Base-by-base conservation (phyloP, 345 rosid genomes). In the Rhizophora mangle region DNA sequence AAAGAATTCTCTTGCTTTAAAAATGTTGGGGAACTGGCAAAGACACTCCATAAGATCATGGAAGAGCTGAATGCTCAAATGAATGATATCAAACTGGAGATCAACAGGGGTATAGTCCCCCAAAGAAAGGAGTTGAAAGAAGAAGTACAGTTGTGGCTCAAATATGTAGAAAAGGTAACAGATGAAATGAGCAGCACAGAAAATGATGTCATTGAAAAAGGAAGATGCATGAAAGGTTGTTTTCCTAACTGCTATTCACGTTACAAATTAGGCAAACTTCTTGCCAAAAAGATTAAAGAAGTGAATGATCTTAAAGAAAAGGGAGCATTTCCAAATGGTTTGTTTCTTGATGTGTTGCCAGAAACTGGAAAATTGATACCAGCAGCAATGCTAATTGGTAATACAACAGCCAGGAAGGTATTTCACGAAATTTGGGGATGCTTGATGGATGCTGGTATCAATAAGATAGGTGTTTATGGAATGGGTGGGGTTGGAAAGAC, bases 401-500 rank as follows among this genome's bases (percentile, higher is more conserved):
- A 46, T 2, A 21, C 53, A 47, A 39, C 52, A 30, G 29, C 63
- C 31, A 16, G n/a, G 60, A 43, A 58, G 39, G 55, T 36, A 18
- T 49, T 26, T 54, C 8, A 6, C 0, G 60, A 57, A 67, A 58
- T 72, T 43, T 57, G 64, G 75, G 26, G 64, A 30, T 64, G 65
- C 29, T 32, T 72, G 19, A 30, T 32, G 36, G 64, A 64, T 46
- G 21, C 8, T 9, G 36, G 46, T 7, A 20, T 65, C 22, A 3
- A 20, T 15, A 65, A n/a, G 34, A 21, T 72, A 2, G 75, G 75
- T 5, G 39, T 71, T 6, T 54, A 71, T 55, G 69, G 68, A 0
- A 71, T 64, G 69, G 74, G 69, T 11, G 74, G 69, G 9, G 65
- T 72, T 65, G 75, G 75, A 16, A 72, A 64, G 34, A 72, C 75